Evolutionary conservation across 441 rosid species (phyloP).

Genomic region (Geranium incanum): DNA sequence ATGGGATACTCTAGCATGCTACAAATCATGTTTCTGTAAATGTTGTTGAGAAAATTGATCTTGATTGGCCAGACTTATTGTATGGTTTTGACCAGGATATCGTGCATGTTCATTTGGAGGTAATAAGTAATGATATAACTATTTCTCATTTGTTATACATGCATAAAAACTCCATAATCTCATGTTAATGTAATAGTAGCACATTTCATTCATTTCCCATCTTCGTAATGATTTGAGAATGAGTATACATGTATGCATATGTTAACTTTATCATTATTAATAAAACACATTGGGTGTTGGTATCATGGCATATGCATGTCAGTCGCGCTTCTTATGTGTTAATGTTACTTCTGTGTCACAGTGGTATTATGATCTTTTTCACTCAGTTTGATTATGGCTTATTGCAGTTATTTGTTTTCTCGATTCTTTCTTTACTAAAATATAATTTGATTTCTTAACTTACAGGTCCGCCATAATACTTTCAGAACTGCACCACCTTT

Average conservation of each 20-base stretch:
- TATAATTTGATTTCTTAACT: constrained; percentile 12
- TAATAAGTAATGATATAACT: not conserved
- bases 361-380: not conserved
- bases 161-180: not conserved
- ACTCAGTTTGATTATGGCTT: not conserved
- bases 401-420: not conserved
- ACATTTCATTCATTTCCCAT: not conserved
- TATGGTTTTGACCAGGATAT: not conserved
- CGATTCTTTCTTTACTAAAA: not conserved
- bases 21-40: not conserved
- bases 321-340: not conserved
- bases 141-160: not conserved
- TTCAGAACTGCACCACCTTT: constrained; percentile 42
- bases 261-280: not conserved
- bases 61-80: not conserved
- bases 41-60: no score
- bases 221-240: not conserved
- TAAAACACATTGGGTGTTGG: not conserved
- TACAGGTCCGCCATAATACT: constrained; percentile 68
- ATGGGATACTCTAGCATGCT: not conserved
- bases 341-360: not conserved
- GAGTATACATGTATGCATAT: not conserved
- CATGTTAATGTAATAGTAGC: not conserved
- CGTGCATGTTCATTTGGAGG: not conserved
- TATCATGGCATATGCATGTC: not conserved